phyloP scores from a whole-genome alignment of 257 asterid species.

The Paraleonurus japonicus region DNA sequence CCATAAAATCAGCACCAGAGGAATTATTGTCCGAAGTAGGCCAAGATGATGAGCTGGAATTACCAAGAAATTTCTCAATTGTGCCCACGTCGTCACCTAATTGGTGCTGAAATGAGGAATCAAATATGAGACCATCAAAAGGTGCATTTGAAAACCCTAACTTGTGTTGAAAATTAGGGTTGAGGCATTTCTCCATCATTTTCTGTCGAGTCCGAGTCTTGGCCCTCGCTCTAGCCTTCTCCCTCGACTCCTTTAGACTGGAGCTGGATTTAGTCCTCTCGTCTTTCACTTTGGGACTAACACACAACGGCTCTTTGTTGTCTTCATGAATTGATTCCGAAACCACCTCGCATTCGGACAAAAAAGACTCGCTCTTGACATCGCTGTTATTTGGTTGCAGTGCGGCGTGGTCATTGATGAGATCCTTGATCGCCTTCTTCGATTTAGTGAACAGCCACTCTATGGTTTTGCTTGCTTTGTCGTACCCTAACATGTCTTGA shows the following conservation, averaged over 20 bases:
- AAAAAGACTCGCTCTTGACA: conserved; percentile 37
- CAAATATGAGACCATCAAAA: conserved; percentile 19
- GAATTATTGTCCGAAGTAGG: conserved; percentile 26
- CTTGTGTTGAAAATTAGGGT: conserved; percentile 3
- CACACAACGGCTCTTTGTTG: not conserved
- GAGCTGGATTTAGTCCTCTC: not conserved
- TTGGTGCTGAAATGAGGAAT: conserved; percentile 24
- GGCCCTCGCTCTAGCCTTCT: conserved; percentile 58
- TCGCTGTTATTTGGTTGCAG: conserved; percentile 11
- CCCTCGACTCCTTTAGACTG: conserved; percentile 55
- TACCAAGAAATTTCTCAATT: conserved; percentile 43
- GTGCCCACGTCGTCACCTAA: conserved; percentile 45
- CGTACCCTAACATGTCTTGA: conserved; percentile 71
- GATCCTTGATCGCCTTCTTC: conserved; percentile 57
- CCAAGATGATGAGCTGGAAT: conserved; percentile 25
- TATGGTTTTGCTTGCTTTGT: conserved; percentile 73
- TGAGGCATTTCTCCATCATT: conserved; percentile 35
- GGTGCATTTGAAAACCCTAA: conserved; percentile 31
- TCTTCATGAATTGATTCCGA: conserved; percentile 33
- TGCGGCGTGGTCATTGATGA: conserved; percentile 28
- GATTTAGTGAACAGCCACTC: conserved; percentile 72
- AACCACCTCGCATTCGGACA: conserved; percentile 46
- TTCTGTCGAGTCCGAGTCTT: conserved; percentile 52
- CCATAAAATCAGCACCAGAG: conserved; percentile 31
- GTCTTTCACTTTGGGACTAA: not conserved